A percentile compares a stretch with the other conserved stretches of the same genome.
Conservation (phyloP, 768 basidiomycete genomes). For the Dictyophora rubrovolvata region DNA sequence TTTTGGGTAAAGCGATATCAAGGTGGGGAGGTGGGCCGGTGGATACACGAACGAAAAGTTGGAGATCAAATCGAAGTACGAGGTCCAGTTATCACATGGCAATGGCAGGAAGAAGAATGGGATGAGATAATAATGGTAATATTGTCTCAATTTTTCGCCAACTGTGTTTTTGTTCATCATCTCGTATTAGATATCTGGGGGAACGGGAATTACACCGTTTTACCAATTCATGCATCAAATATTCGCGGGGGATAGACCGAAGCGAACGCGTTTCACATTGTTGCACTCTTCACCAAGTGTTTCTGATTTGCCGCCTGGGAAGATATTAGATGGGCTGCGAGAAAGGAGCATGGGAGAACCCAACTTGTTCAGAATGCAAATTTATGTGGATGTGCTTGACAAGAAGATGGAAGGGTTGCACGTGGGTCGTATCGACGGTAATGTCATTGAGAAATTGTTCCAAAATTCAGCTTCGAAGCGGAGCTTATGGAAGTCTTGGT, state of each 20-base stretch:
- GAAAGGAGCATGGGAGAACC: constrained; percentile 41
- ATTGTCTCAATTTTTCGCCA: not conserved
- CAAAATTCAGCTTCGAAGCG: constrained; percentile 9
- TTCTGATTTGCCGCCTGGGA: constrained; percentile 59
- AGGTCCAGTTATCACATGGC: constrained; percentile 65
- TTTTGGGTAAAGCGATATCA: constrained; percentile 80
- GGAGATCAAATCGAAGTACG: constrained; percentile 69
- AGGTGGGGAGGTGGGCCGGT: constrained; percentile 71
- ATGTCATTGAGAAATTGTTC: constrained; percentile 30
- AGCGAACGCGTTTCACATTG: constrained; percentile 53
- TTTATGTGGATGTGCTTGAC: constrained; percentile 50
- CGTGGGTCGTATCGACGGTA: constrained; percentile 46
- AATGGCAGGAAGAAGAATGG: constrained; percentile 42
- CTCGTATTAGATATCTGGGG: constrained; percentile 64
- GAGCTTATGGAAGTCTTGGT: constrained; percentile 22
- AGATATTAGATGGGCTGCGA: constrained; percentile 44
- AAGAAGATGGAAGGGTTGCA: constrained; percentile 20
- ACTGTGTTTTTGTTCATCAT: not conserved
- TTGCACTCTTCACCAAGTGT: constrained; percentile 58
- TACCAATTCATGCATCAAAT: constrained; percentile 59
- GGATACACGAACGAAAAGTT: constrained; percentile 61
- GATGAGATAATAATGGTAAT: constrained; percentile 74
- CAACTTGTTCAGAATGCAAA: constrained; percentile 40
- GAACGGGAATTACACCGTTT: constrained; percentile 82
- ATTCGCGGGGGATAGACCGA: constrained; percentile 25